phyloP scores from a whole-genome alignment of 192 early-diverging fungal genomes.

The Jimgerdemannia flammicorona region DNA sequence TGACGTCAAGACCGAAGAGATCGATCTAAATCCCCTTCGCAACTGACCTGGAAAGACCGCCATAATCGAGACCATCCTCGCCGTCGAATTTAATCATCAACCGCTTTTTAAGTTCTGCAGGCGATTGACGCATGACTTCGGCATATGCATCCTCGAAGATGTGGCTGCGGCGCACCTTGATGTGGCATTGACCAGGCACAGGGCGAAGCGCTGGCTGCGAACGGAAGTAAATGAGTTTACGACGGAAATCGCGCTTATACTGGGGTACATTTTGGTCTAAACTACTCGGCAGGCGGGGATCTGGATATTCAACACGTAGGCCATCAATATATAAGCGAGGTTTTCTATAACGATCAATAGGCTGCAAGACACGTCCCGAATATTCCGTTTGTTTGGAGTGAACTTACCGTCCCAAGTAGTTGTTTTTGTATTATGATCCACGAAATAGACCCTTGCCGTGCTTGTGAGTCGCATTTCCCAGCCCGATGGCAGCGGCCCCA shows the following conservation, averaged over 20 bases:
- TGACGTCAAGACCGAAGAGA: background rate
- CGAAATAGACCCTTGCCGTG: conserved; percentile 94
- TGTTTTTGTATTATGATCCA: conserved; percentile 96
- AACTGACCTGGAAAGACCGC: conserved; percentile 79
- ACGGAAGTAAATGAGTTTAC: conserved; percentile 94
- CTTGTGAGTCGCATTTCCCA: conserved; percentile 98
- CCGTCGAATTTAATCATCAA: conserved; percentile 97
- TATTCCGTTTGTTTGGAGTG: background rate
- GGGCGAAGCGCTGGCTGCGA: conserved; percentile 86
- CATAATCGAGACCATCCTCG: conserved; percentile 96
- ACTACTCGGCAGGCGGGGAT: conserved; percentile 73
- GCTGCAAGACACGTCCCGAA: too few species aligned
- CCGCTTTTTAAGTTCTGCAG: conserved; percentile 88
- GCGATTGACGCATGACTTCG: conserved; percentile 88
- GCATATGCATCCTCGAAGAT: conserved; percentile 94
- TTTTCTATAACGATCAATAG: too few species aligned
- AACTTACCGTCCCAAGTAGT: conserved; percentile 91
- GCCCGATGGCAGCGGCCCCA: conserved; percentile 88
- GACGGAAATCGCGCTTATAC: conserved; percentile 96
- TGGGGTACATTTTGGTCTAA: conserved; percentile 87
- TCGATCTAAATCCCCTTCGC: background rate
- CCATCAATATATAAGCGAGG: background rate
- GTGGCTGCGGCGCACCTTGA: conserved; percentile 79
- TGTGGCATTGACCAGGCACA: conserved; percentile 82
- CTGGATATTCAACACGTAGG: background rate